A percentile compares a stretch with the other conserved stretches of the same genome.
Evolutionary conservation across 169 alveolate genomes (phyloP).

Genomic region (Plasmodium billcollinsi): DNA sequence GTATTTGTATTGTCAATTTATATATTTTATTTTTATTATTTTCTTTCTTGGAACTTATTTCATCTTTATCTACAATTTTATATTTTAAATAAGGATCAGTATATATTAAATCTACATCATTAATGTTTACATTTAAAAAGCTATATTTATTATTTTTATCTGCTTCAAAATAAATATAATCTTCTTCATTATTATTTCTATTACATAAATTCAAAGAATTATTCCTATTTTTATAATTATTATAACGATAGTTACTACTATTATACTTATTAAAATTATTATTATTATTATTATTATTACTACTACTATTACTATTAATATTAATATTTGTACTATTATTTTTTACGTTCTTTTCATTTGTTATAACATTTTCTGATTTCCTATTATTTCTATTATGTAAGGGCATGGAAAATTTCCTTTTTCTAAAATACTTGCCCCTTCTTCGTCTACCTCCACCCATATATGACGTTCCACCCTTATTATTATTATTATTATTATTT

Average conservation of each 20-base stretch:
- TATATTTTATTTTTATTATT: constrained; percentile 85
- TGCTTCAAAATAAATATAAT: no score
- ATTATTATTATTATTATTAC: not conserved
- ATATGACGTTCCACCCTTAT: no score
- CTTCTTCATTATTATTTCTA: not conserved
- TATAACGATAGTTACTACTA: not conserved
- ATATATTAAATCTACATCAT: constrained; percentile 38
- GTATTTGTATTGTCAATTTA: constrained; percentile 88
- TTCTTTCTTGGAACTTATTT: constrained; percentile 57
- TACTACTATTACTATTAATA: not conserved
- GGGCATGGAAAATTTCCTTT: not conserved
- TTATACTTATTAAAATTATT: not conserved
- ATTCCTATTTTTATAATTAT: not conserved
- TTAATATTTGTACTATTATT: not conserved
- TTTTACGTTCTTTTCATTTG: not conserved
- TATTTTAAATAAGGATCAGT: constrained; percentile 34
- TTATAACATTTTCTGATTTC: not conserved
- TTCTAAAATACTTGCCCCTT: constrained; percentile 4
- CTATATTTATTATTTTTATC: not conserved
- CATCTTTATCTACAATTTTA: constrained; percentile 52
- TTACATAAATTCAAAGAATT: not conserved
- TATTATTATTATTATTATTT: no score
- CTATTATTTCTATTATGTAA: constrained; percentile 4
- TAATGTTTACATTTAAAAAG: constrained; percentile 24
- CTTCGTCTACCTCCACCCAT: constrained; percentile 1